phyloP scores from a whole-genome alignment of 495 filamentous ascomycete genomes.

The Peziza echinospora region DNA sequence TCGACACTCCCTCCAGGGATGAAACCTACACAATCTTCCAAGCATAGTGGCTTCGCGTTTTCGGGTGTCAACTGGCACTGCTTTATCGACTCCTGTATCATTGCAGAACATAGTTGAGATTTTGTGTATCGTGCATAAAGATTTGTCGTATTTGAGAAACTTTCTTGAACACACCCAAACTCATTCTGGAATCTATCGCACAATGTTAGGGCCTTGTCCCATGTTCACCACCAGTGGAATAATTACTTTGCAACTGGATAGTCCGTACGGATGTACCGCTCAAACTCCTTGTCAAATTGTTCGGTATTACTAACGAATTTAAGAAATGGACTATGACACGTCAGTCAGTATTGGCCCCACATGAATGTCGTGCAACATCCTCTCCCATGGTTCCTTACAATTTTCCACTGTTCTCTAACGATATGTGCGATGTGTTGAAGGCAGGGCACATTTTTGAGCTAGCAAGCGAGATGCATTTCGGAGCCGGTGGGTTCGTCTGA shows the following conservation, averaged over 20 bases:
- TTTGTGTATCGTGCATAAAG: constrained; percentile 89
- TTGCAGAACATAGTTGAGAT: constrained; percentile 79
- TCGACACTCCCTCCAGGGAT: not conserved
- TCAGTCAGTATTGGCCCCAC: constrained; percentile 4
- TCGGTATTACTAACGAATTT: constrained; percentile 50
- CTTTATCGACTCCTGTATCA: constrained; percentile 75
- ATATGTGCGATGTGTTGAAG: constrained; percentile 63
- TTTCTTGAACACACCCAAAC: constrained; percentile 62
- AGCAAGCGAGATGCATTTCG: constrained; percentile 51
- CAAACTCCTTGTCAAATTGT: constrained; percentile 59
- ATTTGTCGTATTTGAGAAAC: constrained; percentile 57
- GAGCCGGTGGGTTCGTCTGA: not conserved
- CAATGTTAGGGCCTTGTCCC: constrained; percentile 12
- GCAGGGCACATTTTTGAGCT: constrained; percentile 65
- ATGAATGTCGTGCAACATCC: not conserved
- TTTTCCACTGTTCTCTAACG: constrained; percentile 40
- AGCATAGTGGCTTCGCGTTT: constrained; percentile 60
- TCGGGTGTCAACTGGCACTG: constrained; percentile 41
- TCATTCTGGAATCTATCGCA: constrained; percentile 42
- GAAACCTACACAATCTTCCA: constrained; percentile 61
- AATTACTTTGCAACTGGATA: constrained; percentile 59
- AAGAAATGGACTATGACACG: constrained; percentile 54
- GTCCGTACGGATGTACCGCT: constrained; percentile 45
- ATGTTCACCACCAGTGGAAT: not conserved
- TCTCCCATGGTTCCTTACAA: constrained; percentile 45